phyloP scores from a whole-genome alignment of 1,284 basidiomycete species.

The Chiua sp. region DNA sequence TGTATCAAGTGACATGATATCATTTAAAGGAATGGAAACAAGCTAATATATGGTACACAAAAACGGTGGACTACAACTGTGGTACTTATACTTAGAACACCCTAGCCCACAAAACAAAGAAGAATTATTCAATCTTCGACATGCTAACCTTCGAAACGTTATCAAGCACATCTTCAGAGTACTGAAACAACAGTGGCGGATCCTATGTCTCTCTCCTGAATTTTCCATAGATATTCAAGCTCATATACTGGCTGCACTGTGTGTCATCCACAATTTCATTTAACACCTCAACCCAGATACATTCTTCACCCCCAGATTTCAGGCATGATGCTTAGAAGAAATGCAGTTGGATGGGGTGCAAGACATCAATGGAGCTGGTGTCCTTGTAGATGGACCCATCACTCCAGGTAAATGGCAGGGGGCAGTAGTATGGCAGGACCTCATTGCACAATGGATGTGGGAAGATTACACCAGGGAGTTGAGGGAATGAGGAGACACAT shows the following conservation, averaged over 20 bases:
- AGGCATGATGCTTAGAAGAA: too few species aligned
- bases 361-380: too few species aligned
- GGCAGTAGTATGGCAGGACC: not conserved
- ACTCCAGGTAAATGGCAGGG: too few species aligned
- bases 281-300: too few species aligned
- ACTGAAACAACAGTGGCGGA: slow-evolving; percentile 39
- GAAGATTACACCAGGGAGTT: not conserved
- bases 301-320: too few species aligned
- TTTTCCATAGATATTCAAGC: slow-evolving; percentile 29
- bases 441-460: not conserved
- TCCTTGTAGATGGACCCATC: too few species aligned
- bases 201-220: slow-evolving; percentile 32
- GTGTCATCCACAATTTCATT: too few species aligned
- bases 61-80: not conserved
- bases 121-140: slow-evolving; percentile 34
- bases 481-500: not conserved
- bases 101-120: slow-evolving; percentile 34
- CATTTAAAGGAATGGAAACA: slow-evolving; percentile 4
- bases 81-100: not conserved
- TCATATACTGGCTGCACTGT: too few species aligned
- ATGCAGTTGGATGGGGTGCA: too few species aligned
- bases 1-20: not conserved
- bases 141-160: slow-evolving; percentile 17
- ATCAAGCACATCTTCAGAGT: slow-evolving; percentile 49
- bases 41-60: not conserved